A percentile compares a stretch with the other conserved stretches of the same genome.
phyloP scores from a whole-genome alignment of 2,329 filamentous ascomycete species.

The Podosphaera aphanis region DNA sequence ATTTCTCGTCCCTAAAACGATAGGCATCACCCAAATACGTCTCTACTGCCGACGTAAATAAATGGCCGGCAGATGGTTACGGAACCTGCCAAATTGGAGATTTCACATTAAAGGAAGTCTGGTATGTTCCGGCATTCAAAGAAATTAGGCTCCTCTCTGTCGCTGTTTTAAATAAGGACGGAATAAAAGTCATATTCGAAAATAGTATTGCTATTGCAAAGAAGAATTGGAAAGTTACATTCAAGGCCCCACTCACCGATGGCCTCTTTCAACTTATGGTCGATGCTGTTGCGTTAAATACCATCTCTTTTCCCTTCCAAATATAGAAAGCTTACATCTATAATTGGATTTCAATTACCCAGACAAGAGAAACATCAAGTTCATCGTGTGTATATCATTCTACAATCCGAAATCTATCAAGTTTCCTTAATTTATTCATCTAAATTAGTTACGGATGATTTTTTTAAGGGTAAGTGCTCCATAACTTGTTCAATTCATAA shows the following conservation, averaged over 20 bases:
- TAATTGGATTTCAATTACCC: no score
- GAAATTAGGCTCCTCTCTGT: background rate
- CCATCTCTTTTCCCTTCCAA: no score
- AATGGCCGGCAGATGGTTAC: background rate
- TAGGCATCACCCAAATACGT: background rate
- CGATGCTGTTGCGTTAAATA: no score
- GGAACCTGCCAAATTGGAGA: background rate
- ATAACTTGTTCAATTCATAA: no score
- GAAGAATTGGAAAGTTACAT: background rate
- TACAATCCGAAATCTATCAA: no score
- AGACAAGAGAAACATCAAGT: no score
- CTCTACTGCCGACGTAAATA: background rate
- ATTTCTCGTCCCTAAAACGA: background rate
- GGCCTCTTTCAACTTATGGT: background rate
- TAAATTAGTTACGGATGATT: no score
- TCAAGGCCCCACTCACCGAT: background rate
- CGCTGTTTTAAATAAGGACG: background rate
- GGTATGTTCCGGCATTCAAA: background rate
- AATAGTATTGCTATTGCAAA: background rate
- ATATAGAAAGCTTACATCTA: no score
- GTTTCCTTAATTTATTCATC: no score
- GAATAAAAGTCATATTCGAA: background rate
- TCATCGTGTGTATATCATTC: no score
- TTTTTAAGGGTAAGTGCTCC: no score
- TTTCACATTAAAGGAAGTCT: background rate